A percentile compares a stretch with the other conserved stretches of the same genome.
phyloP scores from a whole-genome alignment of 2,329 filamentous ascomycete genomes.

The Rhexocercosporidium sp. region DNA sequence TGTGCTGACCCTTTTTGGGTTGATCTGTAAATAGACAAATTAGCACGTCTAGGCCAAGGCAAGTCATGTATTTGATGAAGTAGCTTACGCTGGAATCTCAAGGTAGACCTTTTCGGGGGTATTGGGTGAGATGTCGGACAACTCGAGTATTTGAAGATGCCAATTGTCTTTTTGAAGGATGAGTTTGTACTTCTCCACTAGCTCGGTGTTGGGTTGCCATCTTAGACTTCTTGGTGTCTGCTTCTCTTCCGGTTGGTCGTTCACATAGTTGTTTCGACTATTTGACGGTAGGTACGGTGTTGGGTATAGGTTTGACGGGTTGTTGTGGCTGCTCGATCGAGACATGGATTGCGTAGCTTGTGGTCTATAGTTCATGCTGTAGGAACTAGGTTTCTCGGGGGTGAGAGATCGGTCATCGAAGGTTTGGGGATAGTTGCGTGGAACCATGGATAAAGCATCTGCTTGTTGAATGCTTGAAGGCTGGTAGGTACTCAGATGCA shows the following conservation, averaged over 20 bases:
- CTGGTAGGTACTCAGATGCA: background rate
- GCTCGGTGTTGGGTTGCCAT: slow-evolving; percentile 23
- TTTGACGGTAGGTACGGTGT: background rate
- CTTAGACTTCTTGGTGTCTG: slow-evolving; percentile 28
- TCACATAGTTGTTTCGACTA: background rate
- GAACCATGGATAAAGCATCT: background rate
- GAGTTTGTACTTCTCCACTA: slow-evolving; percentile 31
- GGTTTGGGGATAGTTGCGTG: background rate
- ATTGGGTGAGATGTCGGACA: background rate
- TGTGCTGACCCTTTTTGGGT: slow-evolving; percentile 25
- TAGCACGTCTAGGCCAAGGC: background rate
- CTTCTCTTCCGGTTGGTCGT: background rate
- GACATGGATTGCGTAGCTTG: background rate
- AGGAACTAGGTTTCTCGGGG: background rate
- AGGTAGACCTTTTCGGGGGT: slow-evolving; percentile 30
- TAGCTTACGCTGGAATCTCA: slow-evolving; percentile 23
- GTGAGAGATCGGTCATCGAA: background rate
- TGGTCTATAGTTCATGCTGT: background rate
- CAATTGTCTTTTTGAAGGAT: slow-evolving; percentile 27
- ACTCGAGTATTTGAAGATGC: slow-evolving; percentile 27
- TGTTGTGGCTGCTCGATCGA: background rate
- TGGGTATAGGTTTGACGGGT: background rate
- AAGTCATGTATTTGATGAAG: background rate
- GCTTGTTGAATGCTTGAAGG: background rate
- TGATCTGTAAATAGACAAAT: slow-evolving; percentile 15